Evolutionary conservation across 1,284 basidiomycete species (phyloP).

Genomic region (Apiotrichum gracile): DNA sequence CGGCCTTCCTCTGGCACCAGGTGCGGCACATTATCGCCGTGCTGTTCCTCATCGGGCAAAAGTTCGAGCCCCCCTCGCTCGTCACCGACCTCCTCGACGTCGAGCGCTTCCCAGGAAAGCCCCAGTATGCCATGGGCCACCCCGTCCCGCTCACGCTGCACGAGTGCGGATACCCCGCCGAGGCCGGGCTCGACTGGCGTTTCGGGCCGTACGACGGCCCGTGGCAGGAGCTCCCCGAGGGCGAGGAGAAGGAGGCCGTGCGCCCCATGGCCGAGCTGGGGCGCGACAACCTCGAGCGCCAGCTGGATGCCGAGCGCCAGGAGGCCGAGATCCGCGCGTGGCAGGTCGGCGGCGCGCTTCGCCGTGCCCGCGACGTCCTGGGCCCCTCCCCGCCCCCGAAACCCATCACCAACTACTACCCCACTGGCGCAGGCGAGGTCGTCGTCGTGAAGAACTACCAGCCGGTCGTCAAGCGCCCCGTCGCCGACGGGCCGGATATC

Average conservation of each 20-base stretch:
- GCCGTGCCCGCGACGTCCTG: constrained; percentile 18
- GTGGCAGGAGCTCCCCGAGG: constrained; percentile 10
- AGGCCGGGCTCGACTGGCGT: constrained; percentile 66
- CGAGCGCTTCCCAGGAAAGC: constrained; percentile 60
- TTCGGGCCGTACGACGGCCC: constrained; percentile 53
- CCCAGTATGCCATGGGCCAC: constrained; percentile 88
- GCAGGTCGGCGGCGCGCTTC: constrained; percentile 52
- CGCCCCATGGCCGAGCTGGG: constrained; percentile 23
- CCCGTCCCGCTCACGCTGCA: constrained; percentile 86
- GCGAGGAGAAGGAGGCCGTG: constrained; percentile 13
- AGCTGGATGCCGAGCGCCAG: constrained; percentile 27
- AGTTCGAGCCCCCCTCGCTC: constrained; percentile 68
- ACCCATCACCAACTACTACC: constrained; percentile 48
- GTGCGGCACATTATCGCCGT: constrained; percentile 94
- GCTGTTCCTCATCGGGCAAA: constrained; percentile 79
- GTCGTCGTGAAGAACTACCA: constrained; percentile 60
- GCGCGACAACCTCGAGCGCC: constrained; percentile 33
- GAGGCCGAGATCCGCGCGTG: constrained; percentile 53
- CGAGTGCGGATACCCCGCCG: constrained; percentile 70
- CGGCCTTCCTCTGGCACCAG: constrained; percentile 93
- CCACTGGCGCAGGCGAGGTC: constrained; percentile 66
- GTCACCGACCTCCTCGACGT: constrained; percentile 68
- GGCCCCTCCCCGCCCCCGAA: neutral
- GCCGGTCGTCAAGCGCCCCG: constrained; percentile 59
- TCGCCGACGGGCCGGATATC: constrained; percentile 63